Evolutionary conservation across 495 filamentous ascomycete species (phyloP), one percentile per base, ranked within the genome.

Genomic region (Evansstolkia leycettana): DNA sequence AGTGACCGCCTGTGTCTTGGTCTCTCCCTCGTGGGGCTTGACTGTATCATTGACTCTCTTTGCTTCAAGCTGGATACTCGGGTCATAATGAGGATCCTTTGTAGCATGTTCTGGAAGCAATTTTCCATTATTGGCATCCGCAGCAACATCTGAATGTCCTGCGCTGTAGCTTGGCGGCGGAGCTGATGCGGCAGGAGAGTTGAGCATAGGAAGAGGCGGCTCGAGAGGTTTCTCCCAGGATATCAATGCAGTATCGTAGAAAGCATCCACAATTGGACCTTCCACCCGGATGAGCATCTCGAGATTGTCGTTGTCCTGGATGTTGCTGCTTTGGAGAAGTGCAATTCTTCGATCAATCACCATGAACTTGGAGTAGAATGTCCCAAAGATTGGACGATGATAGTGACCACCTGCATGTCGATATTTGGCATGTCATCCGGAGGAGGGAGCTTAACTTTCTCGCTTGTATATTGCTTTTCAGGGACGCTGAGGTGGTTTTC

Each of bases 201-300:
- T 47, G 14, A 70, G 51, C 36, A 65, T 68, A 0, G 79, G 78
- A 2, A 84, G 45, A 2, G 76, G 65, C 2, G 82, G 76, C 1
- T 79, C 57, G 7, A 83, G 46, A 11, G 63, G 55, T 34, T 75
- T 79, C 30, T 76, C 62, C 80, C 80, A 88, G 0, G 77, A 78
- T 5, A 85, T 62, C 24, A 88, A 52, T 3, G 75, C 75, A 36
- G 72, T 72, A 39, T 88, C 82, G 42, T 83, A 86, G 24, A 88
- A 46, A 2, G 71, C 69, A 48, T 86, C 80, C 1, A 86, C 80
- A 40, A 85, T 78, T 0, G 80, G 75, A 0, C 82, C 82, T 50
- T 88, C 80, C 9, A 86, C 45, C 23, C 82, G 78, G n/a, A 71
- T 57, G 65, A 84, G 72, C 82, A 88, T 88, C 58, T 85, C 80